These are phyloP conservation scores for Volvox africanus DNA, from an alignment of 139 green algal species.

Conservation along the genomic window DNA sequence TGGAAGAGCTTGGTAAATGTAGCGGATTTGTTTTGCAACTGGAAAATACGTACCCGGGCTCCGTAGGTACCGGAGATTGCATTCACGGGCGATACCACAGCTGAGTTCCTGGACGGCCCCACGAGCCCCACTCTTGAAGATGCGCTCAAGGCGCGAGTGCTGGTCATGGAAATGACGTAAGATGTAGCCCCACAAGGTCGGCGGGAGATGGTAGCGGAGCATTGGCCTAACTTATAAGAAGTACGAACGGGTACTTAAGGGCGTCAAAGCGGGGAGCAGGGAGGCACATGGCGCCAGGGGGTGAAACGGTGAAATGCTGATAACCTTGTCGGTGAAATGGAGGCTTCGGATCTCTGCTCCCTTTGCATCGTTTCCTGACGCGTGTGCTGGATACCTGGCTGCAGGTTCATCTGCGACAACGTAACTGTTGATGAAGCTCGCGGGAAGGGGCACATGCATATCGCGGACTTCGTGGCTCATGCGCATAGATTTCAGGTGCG, in stretches of 20 bases:
- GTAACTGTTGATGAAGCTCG: constrained; percentile 53
- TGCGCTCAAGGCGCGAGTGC: constrained; percentile 69
- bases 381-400: background rate
- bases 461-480: constrained; percentile 76
- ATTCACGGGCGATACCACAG: constrained; percentile 91
- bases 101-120: constrained; percentile 66
- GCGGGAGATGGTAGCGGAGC: no score
- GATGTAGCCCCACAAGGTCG: background rate
- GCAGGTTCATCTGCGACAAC: constrained; percentile 34
- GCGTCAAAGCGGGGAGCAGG: no score
- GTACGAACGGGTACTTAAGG: no score
- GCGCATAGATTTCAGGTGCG: constrained; percentile 80
- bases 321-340: no score
- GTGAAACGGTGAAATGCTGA: no score
- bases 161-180: constrained; percentile 81
- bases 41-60: no score
- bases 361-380: no score
- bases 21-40: no score
- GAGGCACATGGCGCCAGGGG: no score
- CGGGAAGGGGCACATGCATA: constrained; percentile 80
- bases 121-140: constrained; percentile 34
- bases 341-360: no score
- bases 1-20: no score
- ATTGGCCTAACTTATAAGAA: no score
- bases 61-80: constrained; percentile 78